phyloP scores from a whole-genome alignment of 139 green algal genomes.

The Eudorina sp. region DNA sequence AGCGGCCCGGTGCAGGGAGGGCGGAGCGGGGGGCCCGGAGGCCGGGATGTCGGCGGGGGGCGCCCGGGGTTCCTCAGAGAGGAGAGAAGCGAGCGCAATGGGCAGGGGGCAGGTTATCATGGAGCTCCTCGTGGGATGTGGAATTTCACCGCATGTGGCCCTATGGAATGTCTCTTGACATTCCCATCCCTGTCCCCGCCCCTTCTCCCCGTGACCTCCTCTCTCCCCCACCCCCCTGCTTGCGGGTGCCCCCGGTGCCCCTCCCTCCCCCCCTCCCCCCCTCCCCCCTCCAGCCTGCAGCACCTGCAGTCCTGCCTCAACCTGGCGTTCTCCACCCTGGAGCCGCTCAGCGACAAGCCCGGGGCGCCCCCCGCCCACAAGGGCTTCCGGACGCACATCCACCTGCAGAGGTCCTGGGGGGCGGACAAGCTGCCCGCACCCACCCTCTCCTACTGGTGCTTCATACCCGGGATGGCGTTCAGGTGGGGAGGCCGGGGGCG shows the following conservation, averaged over 20 bases:
- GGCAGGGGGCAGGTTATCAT: no score
- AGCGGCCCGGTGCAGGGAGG: neutral
- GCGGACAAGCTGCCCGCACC: conserved; percentile 63
- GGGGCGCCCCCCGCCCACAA: conserved; percentile 60
- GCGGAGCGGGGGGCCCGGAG: neutral
- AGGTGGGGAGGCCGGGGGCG: conserved; percentile 5
- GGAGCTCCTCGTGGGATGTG: no score
- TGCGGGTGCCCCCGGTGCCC: no score
- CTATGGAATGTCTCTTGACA: no score
- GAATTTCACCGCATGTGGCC: no score
- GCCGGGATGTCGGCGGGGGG: no score
- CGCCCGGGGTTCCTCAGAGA: no score
- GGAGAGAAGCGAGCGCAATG: no score
- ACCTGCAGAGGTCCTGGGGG: conserved; percentile 69
- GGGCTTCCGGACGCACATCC: conserved; percentile 84
- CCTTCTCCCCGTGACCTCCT: no score
- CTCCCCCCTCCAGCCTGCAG: conserved; percentile 56
- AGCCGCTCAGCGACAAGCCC: conserved; percentile 47
- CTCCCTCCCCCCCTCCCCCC: neutral
- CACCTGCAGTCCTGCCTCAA: conserved; percentile 70
- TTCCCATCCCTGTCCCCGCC: no score
- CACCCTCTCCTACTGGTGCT: conserved; percentile 95
- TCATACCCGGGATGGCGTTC: conserved; percentile 79
- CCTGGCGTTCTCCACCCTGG: conserved; percentile 73
- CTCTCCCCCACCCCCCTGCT: neutral